phyloP scores from a whole-genome alignment of 2,329 filamentous ascomycete genomes.

The Botrytis deweyae region DNA sequence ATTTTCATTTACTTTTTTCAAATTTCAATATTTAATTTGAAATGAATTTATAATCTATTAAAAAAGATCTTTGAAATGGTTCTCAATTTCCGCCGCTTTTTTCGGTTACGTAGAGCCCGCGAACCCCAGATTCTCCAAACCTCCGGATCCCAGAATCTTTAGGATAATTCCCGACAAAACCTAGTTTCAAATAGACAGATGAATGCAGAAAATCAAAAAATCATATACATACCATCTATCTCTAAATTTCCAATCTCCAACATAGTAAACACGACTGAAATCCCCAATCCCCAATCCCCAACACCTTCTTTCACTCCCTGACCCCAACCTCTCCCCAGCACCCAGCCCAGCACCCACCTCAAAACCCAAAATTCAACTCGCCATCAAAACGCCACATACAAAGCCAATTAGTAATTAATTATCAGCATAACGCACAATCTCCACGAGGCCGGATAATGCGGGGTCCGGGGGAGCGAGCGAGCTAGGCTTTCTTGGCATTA shows the following conservation, averaged over 20 bases:
- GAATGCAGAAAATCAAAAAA: fast-evolving
- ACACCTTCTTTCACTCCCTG: background rate
- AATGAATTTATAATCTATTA: no score
- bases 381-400: background rate
- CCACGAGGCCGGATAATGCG: background rate
- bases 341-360: no score
- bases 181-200: background rate
- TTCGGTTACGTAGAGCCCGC: no score
- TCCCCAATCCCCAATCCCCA: background rate
- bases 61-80: no score
- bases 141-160: background rate
- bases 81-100: no score
- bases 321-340: no score
- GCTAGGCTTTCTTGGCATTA: background rate
- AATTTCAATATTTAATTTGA: no score
- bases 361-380: background rate
- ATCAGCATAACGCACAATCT: background rate
- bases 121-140: background rate
- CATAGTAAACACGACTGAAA: no score
- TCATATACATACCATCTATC: background rate
- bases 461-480: background rate
- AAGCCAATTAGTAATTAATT: background rate
- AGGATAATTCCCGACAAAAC: background rate
- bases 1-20: no score
- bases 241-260: background rate